Evolutionary conservation across 2,329 filamentous ascomycete genomes (phyloP).

Genomic region (Fusarium sp.): DNA sequence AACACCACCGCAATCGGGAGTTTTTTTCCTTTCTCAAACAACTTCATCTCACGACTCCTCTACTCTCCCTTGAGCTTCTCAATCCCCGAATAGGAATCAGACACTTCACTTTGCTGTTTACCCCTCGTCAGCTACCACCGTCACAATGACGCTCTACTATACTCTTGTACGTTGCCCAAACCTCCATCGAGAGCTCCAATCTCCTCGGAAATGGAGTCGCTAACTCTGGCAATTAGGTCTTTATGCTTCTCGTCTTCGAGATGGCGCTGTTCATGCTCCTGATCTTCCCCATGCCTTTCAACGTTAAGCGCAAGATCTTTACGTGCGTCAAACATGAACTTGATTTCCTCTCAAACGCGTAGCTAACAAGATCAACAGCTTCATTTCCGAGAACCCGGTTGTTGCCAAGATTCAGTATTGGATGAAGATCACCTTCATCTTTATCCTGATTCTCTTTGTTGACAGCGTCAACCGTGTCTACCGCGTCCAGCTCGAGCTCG

Average conservation of each 20-base stretch:
- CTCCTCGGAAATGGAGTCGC: neutral
- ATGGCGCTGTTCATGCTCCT: conserved; percentile 84
- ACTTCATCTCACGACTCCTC: neutral
- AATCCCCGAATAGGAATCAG: conserved; percentile 8
- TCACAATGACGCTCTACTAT: conserved; percentile 69
- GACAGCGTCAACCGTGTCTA: conserved; percentile 97
- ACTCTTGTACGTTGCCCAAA: conserved; percentile 57
- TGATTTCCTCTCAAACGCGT: neutral
- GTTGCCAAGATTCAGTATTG: conserved; percentile 97
- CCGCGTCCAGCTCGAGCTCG: conserved; percentile 91
- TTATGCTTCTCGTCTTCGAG: conserved; percentile 83
- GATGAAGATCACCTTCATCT: conserved; percentile 98
- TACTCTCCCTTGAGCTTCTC: conserved; percentile 15
- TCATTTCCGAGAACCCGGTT: conserved; percentile 88
- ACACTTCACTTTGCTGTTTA: conserved; percentile 18
- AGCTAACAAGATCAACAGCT: conserved; percentile 61
- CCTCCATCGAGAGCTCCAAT: neutral
- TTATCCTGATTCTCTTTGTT: conserved; percentile 97
- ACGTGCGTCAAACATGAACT: conserved; percentile 58
- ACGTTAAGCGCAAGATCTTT: conserved; percentile 85
- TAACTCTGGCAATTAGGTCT: conserved; percentile 69
- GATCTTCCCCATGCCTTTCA: conserved; percentile 89
- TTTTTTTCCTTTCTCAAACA: neutral
- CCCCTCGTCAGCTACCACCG: conserved; percentile 41
- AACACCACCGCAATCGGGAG: conserved; percentile 15